Conservation (phyloP, 805 yeast species). For the Geotrichum ghanense region DNA sequence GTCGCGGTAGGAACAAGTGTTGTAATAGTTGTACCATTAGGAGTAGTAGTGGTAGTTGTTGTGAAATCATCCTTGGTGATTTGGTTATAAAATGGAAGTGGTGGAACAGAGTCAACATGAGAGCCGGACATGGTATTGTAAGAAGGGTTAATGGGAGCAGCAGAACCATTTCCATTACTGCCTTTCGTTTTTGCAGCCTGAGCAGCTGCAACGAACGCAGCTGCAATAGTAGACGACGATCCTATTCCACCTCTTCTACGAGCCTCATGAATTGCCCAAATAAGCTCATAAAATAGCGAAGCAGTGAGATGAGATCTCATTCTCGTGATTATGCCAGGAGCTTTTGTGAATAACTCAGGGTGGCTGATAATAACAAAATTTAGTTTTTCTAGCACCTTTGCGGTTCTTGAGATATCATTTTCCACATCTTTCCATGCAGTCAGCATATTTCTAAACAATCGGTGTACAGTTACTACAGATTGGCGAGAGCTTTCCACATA, state of each 20-base stretch:
- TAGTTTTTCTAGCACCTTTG: conserved; percentile 78
- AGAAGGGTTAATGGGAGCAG: conserved; percentile 14
- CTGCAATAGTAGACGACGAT: conserved; percentile 11
- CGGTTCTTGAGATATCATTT: conserved; percentile 84
- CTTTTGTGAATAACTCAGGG: conserved; percentile 67
- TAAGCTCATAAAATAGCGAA: conserved; percentile 80
- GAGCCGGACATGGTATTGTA: conserved; percentile 16
- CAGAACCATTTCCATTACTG: conserved; percentile 8
- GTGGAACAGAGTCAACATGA: conserved; percentile 37
- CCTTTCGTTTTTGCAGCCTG: conserved; percentile 12
- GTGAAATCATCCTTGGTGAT: conserved; percentile 82
- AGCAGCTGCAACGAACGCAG: conserved; percentile 9
- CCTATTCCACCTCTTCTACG: conserved; percentile 45
- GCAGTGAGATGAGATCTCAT: conserved; percentile 92
- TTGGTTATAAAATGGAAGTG: conserved; percentile 83
- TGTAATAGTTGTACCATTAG: conserved; percentile 86
- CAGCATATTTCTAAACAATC: conserved; percentile 74
- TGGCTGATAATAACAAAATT: conserved; percentile 79
- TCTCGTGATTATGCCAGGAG: conserved; percentile 66
- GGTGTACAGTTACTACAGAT: conserved; percentile 84
- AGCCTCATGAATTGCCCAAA: conserved; percentile 93
- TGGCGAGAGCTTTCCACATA: conserved; percentile 84
- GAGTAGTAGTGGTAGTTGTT: conserved; percentile 75
- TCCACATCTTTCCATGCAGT: conserved; percentile 88
- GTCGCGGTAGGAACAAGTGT: conserved; percentile 78